Conservation (phyloP, 140 eudicot genomes). For the Artemisia princeps region DNA sequence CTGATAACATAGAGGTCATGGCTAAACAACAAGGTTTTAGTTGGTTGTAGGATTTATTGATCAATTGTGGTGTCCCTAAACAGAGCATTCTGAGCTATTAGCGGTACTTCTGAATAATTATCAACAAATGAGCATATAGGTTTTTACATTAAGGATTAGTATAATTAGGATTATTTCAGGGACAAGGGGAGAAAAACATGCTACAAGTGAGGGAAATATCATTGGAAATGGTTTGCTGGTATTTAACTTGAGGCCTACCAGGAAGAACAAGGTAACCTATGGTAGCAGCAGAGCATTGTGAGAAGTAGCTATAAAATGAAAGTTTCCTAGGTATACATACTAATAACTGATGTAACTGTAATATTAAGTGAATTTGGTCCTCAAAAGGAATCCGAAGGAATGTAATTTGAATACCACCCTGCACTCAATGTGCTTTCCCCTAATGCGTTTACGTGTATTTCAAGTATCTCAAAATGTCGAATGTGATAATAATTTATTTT, state of each 20-base stretch:
- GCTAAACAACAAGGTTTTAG: constrained; percentile 3
- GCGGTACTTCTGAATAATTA: background rate
- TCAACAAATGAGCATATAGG: background rate
- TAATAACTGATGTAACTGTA: too few relatives aligned
- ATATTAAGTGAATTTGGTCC: background rate
- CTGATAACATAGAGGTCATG: constrained; percentile 6
- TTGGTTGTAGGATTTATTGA: background rate
- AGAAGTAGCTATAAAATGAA: background rate
- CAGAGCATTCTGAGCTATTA: background rate
- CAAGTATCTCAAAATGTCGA: background rate
- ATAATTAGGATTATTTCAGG: background rate
- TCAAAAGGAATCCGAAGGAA: background rate
- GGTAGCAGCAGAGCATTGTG: background rate
- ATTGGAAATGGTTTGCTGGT: background rate
- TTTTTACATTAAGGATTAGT: background rate
- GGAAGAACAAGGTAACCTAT: background rate
- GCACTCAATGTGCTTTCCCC: constrained; percentile 14
- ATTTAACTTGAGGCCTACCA: background rate
- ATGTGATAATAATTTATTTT: background rate
- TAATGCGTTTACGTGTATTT: background rate
- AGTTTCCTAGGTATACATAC: background rate
- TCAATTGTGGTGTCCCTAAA: background rate
- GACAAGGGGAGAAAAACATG: background rate
- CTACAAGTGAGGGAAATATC: background rate
- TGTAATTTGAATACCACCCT: constrained; percentile 5